Conservation (phyloP, 768 basidiomycete genomes). For the Lactarius vividus region DNA sequence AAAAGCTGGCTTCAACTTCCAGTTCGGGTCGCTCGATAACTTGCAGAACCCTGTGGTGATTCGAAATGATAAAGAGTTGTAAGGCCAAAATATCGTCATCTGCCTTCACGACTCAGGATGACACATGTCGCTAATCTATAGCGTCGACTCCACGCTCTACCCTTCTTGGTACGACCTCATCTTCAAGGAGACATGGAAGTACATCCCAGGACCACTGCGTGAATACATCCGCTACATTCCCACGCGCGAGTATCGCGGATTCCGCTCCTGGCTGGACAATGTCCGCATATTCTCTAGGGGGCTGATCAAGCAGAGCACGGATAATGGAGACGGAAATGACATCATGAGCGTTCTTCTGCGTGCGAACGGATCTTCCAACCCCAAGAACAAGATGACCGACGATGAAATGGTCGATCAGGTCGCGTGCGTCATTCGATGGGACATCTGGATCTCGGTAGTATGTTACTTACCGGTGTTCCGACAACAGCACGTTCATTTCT, state of each 20-base stretch:
- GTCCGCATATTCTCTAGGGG: not conserved
- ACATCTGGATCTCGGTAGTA: not conserved
- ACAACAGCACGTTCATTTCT: slow-evolving; percentile 1
- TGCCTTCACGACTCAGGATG: not conserved
- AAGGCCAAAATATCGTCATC: not conserved
- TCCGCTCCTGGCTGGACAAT: not conserved
- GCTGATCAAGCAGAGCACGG: not conserved
- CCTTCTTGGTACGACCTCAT: slow-evolving; percentile 11
- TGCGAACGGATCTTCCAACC: not conserved
- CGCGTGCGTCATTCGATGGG: not conserved
- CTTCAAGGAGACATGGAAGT: not conserved
- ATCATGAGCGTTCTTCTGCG: slow-evolving; percentile 2
- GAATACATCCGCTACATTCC: not conserved
- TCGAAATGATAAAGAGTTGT: slow-evolving; percentile 31
- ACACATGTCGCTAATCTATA: not conserved
- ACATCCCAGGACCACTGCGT: not conserved
- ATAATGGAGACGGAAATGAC: not conserved
- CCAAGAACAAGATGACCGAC: not conserved
- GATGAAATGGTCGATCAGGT: not conserved
- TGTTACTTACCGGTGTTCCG: not conserved
- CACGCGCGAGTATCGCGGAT: not conserved
- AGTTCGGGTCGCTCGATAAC: slow-evolving; percentile 31
- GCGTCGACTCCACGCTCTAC: slow-evolving; percentile 2
- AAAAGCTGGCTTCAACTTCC: slow-evolving; percentile 31
- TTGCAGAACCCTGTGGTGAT: slow-evolving; percentile 26